A percentile compares a stretch with the other conserved stretches of the same genome.
These are phyloP conservation scores for Tulasnella sp. DNA, from an alignment of 768 basidiomycete species.

Conservation along the genomic window DNA sequence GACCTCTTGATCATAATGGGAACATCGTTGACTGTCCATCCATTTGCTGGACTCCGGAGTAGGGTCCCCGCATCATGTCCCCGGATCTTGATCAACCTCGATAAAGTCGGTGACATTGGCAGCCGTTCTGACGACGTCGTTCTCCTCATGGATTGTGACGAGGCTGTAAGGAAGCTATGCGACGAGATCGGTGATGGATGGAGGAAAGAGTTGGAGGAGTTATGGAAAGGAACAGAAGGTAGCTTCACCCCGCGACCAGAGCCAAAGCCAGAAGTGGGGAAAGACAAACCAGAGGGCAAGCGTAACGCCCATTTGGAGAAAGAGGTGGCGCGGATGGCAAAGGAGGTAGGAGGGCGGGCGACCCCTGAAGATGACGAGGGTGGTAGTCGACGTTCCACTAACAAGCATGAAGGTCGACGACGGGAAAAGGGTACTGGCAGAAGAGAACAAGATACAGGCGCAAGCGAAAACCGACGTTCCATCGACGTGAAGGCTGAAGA, in stretches of 20 bases:
- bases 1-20: slow-evolving; percentile 88
- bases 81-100: slow-evolving; percentile 83
- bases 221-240: slow-evolving; percentile 44
- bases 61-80: slow-evolving; percentile 49
- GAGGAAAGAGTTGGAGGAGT: slow-evolving; percentile 46
- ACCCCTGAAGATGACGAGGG: too few relatives aligned
- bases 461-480: not conserved
- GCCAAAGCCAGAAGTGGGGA: not conserved
- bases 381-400: too few relatives aligned
- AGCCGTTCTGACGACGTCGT: slow-evolving; percentile 45
- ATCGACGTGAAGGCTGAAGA: not conserved
- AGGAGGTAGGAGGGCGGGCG: too few relatives aligned
- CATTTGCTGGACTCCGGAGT: slow-evolving; percentile 70
- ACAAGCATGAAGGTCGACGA: slow-evolving; percentile 14
- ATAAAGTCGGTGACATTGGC: slow-evolving; percentile 61
- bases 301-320: not conserved
- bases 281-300: not conserved
- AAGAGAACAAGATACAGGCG: not conserved
- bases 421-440: slow-evolving; percentile 1
- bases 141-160: slow-evolving; percentile 61
- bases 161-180: slow-evolving; percentile 49
- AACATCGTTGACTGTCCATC: slow-evolving; percentile 78
- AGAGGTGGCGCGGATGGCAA: slow-evolving; percentile 8
- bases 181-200: slow-evolving; percentile 52
- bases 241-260: slow-evolving; percentile 1